Percentiles rank a stretch among this genome's conserved stretches.
phyloP scores from a whole-genome alignment of 2,329 filamentous ascomycete genomes.

The Aspergillus hortae region DNA sequence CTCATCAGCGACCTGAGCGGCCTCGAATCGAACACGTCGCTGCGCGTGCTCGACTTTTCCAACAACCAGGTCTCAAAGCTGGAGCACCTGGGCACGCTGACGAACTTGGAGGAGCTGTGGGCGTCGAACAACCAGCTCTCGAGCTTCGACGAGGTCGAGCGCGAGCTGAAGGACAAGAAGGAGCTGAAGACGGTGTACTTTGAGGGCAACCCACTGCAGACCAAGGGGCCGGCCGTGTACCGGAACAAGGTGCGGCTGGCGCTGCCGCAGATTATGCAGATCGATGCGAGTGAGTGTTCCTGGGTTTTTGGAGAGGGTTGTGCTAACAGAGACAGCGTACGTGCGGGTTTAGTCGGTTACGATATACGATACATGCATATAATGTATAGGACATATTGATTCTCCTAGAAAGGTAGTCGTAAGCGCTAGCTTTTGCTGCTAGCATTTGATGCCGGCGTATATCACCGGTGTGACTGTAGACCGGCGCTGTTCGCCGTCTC shows the following conservation, averaged over 20 bases:
- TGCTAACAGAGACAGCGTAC: conserved; percentile 24
- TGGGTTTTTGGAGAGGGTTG: background rate
- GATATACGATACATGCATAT: background rate
- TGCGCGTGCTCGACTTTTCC: conserved; percentile 82
- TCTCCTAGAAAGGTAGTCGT: background rate
- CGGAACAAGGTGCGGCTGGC: conserved; percentile 89
- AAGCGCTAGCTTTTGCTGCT: background rate
- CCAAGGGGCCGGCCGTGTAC: conserved; percentile 75
- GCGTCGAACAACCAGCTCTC: conserved; percentile 80
- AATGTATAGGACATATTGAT: background rate
- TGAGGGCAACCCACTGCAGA: conserved; percentile 88
- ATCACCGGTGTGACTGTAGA: too few relatives aligned
- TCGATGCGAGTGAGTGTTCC: conserved; percentile 75
- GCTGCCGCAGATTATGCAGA: conserved; percentile 83
- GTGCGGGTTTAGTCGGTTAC: conserved; percentile 19
- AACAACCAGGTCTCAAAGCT: conserved; percentile 80
- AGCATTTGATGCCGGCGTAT: too few relatives aligned
- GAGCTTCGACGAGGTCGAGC: conserved; percentile 78
- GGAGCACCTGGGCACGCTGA: conserved; percentile 64
- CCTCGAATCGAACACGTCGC: conserved; percentile 61
- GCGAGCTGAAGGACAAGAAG: conserved; percentile 72
- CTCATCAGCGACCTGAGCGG: conserved; percentile 74
- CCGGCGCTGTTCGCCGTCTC: background rate
- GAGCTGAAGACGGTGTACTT: conserved; percentile 88
- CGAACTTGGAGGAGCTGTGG: conserved; percentile 84